Base-by-base conservation (phyloP, 352 stramenopile species). In the Saprolegnia parasitica region DNA sequence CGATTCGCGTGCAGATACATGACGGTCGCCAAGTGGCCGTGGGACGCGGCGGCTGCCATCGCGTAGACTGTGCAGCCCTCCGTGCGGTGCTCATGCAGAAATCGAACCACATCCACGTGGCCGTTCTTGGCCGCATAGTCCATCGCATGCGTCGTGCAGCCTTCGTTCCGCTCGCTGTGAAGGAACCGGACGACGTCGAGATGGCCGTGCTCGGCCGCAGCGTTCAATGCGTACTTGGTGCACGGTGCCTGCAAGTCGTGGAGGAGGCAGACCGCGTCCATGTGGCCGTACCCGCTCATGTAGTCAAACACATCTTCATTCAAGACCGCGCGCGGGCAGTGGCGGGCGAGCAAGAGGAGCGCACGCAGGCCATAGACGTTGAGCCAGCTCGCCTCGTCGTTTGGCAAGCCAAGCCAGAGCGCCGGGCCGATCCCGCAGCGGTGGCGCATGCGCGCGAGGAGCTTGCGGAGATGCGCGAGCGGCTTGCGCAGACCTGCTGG, bases 1-100 rank as follows among this genome's bases (percentile, higher is more conserved):
- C 68, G 64, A 29, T 77, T 40, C 39, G 74, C 62, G 20, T 73
- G 57, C 8, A 77, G 65, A 50, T 60, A 77, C 23, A 67, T 11
- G 3, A 75, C 72, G 13, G 66, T 56, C 3, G 45, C 40, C n/a
- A 74, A 26, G 46, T 71, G 47, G 20, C 72, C 68, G 15, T 73
- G 5, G n/a, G 57, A 40, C 11, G 61, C 65, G 0, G 72, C 68
- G 40, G 63, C 61, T 29, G 71, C 65, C 63, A 77, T 72, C 21
- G 68, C 72, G 20, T 23, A 21, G 1, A 32, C 24, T 24, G 63
- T 63, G 42, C 63, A 70, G 5, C 32, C 15, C 15, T 62, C 20
- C 4, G 6, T n/a, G 5, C 47, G 18, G 26, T 70, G 46, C 13
- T 20, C 13, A 40, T 63, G 54, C 5, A 70, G 26, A 21, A 63